phyloP scores from a whole-genome alignment of 2,329 filamentous ascomycete genomes.

The Cercospora citrullina region DNA sequence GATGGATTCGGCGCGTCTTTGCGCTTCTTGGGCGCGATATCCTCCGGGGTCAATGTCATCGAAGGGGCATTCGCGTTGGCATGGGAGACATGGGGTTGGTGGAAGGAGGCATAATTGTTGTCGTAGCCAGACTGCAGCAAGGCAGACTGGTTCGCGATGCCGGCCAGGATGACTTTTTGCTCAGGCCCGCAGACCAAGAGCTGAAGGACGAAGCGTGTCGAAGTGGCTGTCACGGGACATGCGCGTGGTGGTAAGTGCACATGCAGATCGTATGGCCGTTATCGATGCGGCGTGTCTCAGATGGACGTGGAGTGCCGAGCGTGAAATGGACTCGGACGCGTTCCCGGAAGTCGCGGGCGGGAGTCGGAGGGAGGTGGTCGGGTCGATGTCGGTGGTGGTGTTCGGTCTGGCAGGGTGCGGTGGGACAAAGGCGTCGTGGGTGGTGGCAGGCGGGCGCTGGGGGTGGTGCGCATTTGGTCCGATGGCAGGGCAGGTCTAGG shows the following conservation, averaged over 20 bases:
- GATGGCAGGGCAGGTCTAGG: neutral
- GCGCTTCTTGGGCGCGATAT: slow-evolving; percentile 28
- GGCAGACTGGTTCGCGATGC: slow-evolving; percentile 55
- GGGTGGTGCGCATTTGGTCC: neutral
- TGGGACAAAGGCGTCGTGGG: neutral
- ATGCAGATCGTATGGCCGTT: slow-evolving; percentile 18
- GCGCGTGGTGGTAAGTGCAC: slow-evolving; percentile 1
- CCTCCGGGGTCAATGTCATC: slow-evolving; percentile 10
- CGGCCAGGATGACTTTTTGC: slow-evolving; percentile 35
- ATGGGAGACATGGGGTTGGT: slow-evolving; percentile 21
- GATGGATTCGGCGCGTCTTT: slow-evolving; percentile 32
- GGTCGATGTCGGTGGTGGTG: neutral
- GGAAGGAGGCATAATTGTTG: slow-evolving; percentile 46
- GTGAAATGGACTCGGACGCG: slow-evolving; percentile 2
- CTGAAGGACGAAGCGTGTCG: slow-evolving; percentile 5
- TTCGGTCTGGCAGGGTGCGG: neutral
- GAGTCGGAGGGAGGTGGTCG: neutral
- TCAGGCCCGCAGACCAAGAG: slow-evolving; percentile 22
- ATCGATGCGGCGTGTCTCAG: slow-evolving; percentile 4
- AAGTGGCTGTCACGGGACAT: slow-evolving; percentile 1
- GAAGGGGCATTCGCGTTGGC: slow-evolving; percentile 19
- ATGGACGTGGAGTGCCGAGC: slow-evolving; percentile 4
- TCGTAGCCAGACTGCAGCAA: slow-evolving; percentile 67
- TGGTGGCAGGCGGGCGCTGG: neutral
- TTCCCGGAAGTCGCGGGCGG: neutral